phyloP scores from a whole-genome alignment of 1,284 basidiomycete genomes.

The Ceratobasidium theobromae region DNA sequence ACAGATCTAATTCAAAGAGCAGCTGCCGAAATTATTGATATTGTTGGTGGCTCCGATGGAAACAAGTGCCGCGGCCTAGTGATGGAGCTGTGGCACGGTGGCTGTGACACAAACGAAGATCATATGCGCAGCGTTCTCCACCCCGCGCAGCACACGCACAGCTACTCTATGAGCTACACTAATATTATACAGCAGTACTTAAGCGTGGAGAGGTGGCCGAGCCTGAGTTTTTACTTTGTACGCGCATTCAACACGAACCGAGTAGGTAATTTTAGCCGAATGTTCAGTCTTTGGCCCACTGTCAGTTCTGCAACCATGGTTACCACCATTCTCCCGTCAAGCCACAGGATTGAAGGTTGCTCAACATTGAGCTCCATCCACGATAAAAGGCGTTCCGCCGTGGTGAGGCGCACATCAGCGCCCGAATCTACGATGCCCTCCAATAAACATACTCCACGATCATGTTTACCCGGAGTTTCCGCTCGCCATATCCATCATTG shows the following conservation, averaged over 20 bases:
- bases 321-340: conserved; percentile 23
- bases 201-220: not conserved
- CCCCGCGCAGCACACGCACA: not conserved
- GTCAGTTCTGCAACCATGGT: conserved; percentile 30
- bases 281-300: not conserved
- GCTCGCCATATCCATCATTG: not conserved
- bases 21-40: not conserved
- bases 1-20: not conserved
- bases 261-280: conserved; percentile 14
- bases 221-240: not conserved
- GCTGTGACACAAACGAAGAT: conserved; percentile 9
- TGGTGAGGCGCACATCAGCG: not conserved
- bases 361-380: not conserved
- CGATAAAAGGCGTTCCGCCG: not conserved
- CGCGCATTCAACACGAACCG: not conserved
- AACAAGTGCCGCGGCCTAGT: not conserved
- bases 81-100: conserved; percentile 23
- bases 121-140: conserved; percentile 12
- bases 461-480: not conserved
- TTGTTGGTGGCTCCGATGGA: conserved; percentile 21
- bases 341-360: conserved; percentile 15
- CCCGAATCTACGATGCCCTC: conserved; percentile 11
- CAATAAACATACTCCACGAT: not conserved
- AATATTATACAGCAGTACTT: not conserved
- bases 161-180: not conserved